Base-by-base conservation (phyloP, 1,284 basidiomycete genomes). In the Cryptococcus floricola region DNA sequence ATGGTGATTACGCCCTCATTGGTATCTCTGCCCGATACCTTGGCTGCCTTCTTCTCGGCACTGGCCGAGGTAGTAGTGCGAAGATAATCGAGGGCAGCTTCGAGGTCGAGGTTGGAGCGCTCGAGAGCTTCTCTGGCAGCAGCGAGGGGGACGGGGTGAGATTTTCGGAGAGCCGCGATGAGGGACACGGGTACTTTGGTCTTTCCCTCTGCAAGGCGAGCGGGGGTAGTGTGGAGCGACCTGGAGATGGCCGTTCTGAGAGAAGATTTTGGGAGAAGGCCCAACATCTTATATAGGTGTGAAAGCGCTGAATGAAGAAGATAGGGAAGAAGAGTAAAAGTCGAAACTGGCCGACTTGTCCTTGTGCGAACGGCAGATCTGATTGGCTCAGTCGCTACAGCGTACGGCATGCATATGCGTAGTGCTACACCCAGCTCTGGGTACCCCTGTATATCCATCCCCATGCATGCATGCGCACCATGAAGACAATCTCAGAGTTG, bases 61-160 rank as follows among this genome's bases (percentile, higher is more conserved):
- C 64, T 66, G 39, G 59, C 59, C 1, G 69, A 64, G 4, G 64
- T 56, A 3, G 90, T 89, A 18, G 88, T 81, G 71, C 93, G 88
- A 42, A 98, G 83, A 89, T 91, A 97, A 63, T 81, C 78, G 47
- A 95, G 76, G 2, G 94, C 92, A 8, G 77, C 82, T 6, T 83
- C 72, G 56, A 96, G 73, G 76, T 92, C 84, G 79, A 91, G 88
- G 68, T 86, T 83, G 38, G 85, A 82, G 27, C 85, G 84, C 50
- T 80, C 75, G 54, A 97, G 86, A 2, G 94, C 93, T 74, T 95
- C 89, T 50, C 88, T 85, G 48, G 93, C 94, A 78, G 93, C 91
- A 47, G 85, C 81, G 68, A 96, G 85, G 13, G 89, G 89, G 52
- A 89, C 90, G 45, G 77, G 81, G 64, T 87, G 84, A 58, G 81